Percentiles rank a stretch among this genome's conserved stretches.
phyloP scores from a whole-genome alignment of 2,329 filamentous ascomycete genomes.

The Talaromyces sp. region DNA sequence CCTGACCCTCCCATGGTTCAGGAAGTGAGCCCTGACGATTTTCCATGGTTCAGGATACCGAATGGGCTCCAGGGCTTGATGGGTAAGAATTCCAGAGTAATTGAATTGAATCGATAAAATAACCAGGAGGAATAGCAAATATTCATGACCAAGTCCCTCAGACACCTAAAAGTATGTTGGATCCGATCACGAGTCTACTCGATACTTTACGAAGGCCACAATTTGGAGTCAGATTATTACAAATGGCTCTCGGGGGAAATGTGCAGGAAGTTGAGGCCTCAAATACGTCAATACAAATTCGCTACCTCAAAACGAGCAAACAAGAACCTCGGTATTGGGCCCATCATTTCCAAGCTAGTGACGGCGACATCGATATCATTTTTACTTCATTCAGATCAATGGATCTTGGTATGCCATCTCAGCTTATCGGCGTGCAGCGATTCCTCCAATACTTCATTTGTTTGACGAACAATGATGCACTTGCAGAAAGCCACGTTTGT shows the following conservation, averaged over 20 bases:
- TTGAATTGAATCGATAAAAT: no score
- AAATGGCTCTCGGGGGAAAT: neutral
- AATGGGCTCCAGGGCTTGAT: no score
- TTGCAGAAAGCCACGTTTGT: neutral
- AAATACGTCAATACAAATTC: no score
- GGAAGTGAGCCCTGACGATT: no score
- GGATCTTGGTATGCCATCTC: neutral
- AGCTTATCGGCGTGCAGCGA: neutral
- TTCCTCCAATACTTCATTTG: neutral
- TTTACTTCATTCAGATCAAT: neutral
- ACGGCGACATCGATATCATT: neutral
- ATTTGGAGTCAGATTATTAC: neutral
- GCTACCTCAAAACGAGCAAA: no score
- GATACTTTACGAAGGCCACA: neutral
- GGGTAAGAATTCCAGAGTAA: no score
- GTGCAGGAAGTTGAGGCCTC: no score
- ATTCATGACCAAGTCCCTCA: no score
- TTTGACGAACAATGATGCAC: neutral
- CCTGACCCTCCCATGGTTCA: no score
- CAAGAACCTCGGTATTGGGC: neutral
- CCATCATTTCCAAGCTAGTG: neutral
- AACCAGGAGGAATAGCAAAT: no score
- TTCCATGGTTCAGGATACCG: no score
- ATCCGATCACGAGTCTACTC: neutral
- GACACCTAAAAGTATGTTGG: no score